Evolutionary conservation across 768 basidiomycete species (phyloP).

Genomic region (Dioszegia hungarica): DNA sequence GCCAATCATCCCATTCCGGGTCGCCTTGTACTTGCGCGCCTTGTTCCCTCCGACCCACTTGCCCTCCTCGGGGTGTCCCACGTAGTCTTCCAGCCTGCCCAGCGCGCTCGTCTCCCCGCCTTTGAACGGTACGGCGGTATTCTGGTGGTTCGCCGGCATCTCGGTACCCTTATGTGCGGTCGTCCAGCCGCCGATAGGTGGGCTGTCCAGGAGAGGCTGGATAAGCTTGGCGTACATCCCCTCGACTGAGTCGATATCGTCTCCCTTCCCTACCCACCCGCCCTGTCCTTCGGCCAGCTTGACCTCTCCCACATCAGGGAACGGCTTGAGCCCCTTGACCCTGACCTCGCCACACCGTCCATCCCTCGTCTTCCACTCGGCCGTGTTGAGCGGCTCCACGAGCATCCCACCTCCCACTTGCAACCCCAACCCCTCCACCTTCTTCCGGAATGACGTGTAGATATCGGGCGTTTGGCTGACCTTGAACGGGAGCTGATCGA

Average conservation of each 20-base stretch:
- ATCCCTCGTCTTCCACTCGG: slow-evolving; percentile 5
- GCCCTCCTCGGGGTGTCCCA: slow-evolving; percentile 23
- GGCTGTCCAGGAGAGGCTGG: slow-evolving; percentile 37
- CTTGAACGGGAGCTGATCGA: slow-evolving; percentile 45
- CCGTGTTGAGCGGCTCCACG: slow-evolving; percentile 36
- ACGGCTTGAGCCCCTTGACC: slow-evolving; percentile 39
- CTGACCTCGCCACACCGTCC: slow-evolving; percentile 1
- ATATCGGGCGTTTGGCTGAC: slow-evolving; percentile 47
- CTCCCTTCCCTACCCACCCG: slow-evolving; percentile 15
- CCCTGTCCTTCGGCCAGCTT: slow-evolving; percentile 3
- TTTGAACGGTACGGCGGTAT: slow-evolving; percentile 47
- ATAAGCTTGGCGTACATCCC: slow-evolving; percentile 28
- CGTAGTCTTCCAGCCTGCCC: slow-evolving; percentile 48
- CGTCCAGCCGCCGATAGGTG: slow-evolving; percentile 37
- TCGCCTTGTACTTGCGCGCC: slow-evolving; percentile 49
- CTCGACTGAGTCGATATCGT: slow-evolving; percentile 17
- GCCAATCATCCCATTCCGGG: slow-evolving; percentile 51
- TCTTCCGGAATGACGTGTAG: slow-evolving; percentile 52
- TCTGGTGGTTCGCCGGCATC: slow-evolving; percentile 15
- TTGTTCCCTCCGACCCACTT: slow-evolving; percentile 31
- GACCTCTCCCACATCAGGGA: slow-evolving; percentile 25
- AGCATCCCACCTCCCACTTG: slow-evolving; percentile 43
- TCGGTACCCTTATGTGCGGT: background rate
- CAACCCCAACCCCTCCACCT: slow-evolving; percentile 49
- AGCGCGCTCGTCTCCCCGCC: slow-evolving; percentile 48